Conservation (phyloP, 306 rosid genomes). For the Mucuna pruriens region DNA sequence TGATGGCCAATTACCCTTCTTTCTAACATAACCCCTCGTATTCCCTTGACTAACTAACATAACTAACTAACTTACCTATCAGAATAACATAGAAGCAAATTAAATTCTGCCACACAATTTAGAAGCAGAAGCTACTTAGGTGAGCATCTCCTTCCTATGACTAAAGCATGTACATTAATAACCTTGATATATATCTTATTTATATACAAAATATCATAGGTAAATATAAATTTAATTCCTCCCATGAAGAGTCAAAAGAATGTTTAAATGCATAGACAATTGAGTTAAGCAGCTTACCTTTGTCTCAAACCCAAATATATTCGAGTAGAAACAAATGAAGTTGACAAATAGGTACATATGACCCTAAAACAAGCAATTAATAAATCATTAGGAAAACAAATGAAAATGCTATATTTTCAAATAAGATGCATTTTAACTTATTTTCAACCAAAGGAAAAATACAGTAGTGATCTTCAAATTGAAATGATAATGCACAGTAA, state of each 20-base stretch:
- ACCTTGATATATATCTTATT: neutral
- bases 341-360: slow-evolving; percentile 91
- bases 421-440: neutral
- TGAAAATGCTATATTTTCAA: slow-evolving; percentile 31
- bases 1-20: too few relatives aligned
- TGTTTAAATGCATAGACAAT: slow-evolving; percentile 21
- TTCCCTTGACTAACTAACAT: too few relatives aligned
- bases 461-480: slow-evolving; percentile 6
- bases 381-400: slow-evolving; percentile 44
- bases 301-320: slow-evolving; percentile 95
- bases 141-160: slow-evolving; percentile 3
- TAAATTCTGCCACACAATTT: neutral
- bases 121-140: slow-evolving; percentile 16
- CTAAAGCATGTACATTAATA: neutral
- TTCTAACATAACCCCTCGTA: too few relatives aligned
- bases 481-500: slow-evolving; percentile 20
- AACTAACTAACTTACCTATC: neutral
- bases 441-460: slow-evolving; percentile 24
- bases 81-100: slow-evolving; percentile 9
- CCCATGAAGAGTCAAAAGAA: slow-evolving; percentile 17
- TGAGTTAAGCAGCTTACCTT: slow-evolving; percentile 60
- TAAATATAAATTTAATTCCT: slow-evolving; percentile 20
- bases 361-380: slow-evolving; percentile 67
- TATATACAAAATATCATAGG: neutral
- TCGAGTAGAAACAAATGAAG: slow-evolving; percentile 89